Evolutionary conservation across 345 rosid genomes (phyloP).

Genomic region (Syzygium oleosum): DNA sequence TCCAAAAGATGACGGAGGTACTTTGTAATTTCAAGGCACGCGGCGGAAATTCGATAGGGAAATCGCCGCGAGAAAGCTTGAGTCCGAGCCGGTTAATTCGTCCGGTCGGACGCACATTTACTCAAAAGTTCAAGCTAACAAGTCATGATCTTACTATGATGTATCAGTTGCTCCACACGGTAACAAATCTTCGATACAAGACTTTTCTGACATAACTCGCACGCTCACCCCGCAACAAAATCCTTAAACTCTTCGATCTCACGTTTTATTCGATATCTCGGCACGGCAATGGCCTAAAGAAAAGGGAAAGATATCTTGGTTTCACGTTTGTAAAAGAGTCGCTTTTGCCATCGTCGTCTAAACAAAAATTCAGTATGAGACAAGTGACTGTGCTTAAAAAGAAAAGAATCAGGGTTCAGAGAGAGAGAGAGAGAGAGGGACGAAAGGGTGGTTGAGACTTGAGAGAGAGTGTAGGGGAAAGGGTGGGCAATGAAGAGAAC

Average conservation of each 20-base stretch:
- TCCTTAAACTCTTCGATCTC: neutral
- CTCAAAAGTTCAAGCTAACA: neutral
- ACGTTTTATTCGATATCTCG: fast-evolving
- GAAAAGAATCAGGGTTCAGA: neutral
- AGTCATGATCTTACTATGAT: fast-evolving
- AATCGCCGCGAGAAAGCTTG: neutral
- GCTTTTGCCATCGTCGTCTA: neutral
- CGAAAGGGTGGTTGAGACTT: neutral
- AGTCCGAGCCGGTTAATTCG: neutral
- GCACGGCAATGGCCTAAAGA: neutral
- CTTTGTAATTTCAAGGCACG: no score
- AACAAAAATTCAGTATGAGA: neutral
- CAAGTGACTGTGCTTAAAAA: neutral
- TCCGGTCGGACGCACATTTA: neutral
- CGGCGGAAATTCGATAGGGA: neutral
- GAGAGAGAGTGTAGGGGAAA: neutral
- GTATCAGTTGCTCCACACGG: fast-evolving
- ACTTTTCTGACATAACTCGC: neutral
- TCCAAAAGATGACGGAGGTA: neutral
- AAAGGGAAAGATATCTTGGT: neutral
- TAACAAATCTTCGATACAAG: neutral
- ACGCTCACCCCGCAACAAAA: neutral
- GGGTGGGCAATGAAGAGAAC: neutral
- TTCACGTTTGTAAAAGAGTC: neutral
- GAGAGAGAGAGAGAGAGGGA: neutral